Percentiles rank a stretch among this genome's conserved stretches.
phyloP scores from a whole-genome alignment of 2,329 filamentous ascomycete species.

The Cladosporium oxysporum region DNA sequence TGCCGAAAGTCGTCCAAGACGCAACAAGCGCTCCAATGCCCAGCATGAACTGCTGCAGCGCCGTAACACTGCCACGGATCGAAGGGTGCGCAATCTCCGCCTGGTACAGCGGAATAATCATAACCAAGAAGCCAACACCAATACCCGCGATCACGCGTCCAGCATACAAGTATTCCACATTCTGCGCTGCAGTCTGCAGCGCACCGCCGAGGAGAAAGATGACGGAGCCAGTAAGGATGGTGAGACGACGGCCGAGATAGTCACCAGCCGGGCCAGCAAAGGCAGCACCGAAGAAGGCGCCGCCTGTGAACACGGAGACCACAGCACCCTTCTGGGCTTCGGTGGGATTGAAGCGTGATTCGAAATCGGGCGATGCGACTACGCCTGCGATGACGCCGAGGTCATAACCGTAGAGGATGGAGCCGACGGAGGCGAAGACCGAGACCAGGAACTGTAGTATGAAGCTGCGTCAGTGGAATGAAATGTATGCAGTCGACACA shows the following conservation, averaged over 20 bases:
- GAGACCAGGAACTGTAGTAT: conserved; percentile 55
- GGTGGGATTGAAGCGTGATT: conserved; percentile 42
- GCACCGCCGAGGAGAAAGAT: conserved; percentile 72
- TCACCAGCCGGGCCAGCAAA: conserved; percentile 66
- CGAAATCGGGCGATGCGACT: conserved; percentile 50
- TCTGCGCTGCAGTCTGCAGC: conserved; percentile 69
- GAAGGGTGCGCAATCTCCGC: conserved; percentile 76
- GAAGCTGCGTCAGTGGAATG: background rate
- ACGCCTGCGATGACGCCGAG: conserved; percentile 62
- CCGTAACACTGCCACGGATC: conserved; percentile 74
- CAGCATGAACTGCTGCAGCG: conserved; percentile 80
- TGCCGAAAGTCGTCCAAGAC: conserved; percentile 70
- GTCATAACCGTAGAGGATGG: conserved; percentile 61
- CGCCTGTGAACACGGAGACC: conserved; percentile 75
- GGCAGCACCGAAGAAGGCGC: conserved; percentile 70
- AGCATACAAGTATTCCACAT: conserved; percentile 64
- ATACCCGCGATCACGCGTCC: conserved; percentile 53
- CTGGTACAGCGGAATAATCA: conserved; percentile 73
- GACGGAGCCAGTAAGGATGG: conserved; percentile 70
- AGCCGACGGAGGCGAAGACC: conserved; percentile 61
- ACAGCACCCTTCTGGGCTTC: conserved; percentile 59
- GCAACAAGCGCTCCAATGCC: conserved; percentile 73
- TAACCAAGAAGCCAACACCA: conserved; percentile 62
- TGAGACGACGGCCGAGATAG: conserved; percentile 66
- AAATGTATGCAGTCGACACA: background rate